Evolutionary conservation across 148 eudicot genomes (phyloP), one percentile per base, ranked within the genome.

Genomic region (Mesembryanthemum crystallinum): DNA sequence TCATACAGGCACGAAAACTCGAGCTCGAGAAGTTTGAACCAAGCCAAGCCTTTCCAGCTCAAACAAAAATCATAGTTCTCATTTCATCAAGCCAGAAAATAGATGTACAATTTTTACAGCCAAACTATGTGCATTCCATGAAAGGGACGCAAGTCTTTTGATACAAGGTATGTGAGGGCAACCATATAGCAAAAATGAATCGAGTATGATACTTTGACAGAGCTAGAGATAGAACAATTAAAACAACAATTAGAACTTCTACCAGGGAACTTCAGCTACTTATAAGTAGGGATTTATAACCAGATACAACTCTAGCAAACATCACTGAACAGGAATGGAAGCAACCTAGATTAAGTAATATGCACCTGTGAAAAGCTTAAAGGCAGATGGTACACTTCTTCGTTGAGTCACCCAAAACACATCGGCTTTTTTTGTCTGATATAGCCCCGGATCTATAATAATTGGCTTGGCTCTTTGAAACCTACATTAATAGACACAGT

Each of bases 351-450:
- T 1, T 52, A 69, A 71, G 54, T 32, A 80, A 68, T 72, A 35
- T 64, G 81, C 63, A 94, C 98, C 98, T 87, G 95, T 90, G 84
- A 91, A 94, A 69, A 94, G 95, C 74, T 90, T 94, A 72, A 90
- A 94, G 17, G 98, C 95, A 12, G 98, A 84, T 1, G 98, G 98
- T 71, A 90, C 89, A 83, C 98, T 94, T 79, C 98, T 86, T 23
- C 93, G 64, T 82, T 94, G 97, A 43, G 93, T 87, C 47, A 91
- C 82, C 98, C 93, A 90, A 64, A 89, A 91, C 23, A 94, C 92
- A 80, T 94, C 97, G 66, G 89, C 67, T 70, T 94, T 94, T 63
- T 89, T 86, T 0, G 84, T 78, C 87, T 82, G 80, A 75, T 94
- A 94, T 79, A 94, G 78, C 75, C 98, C 98, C 13, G 98, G 98